Conservation (phyloP, 768 basidiomycete species). For the Leccinum uliginosum region DNA sequence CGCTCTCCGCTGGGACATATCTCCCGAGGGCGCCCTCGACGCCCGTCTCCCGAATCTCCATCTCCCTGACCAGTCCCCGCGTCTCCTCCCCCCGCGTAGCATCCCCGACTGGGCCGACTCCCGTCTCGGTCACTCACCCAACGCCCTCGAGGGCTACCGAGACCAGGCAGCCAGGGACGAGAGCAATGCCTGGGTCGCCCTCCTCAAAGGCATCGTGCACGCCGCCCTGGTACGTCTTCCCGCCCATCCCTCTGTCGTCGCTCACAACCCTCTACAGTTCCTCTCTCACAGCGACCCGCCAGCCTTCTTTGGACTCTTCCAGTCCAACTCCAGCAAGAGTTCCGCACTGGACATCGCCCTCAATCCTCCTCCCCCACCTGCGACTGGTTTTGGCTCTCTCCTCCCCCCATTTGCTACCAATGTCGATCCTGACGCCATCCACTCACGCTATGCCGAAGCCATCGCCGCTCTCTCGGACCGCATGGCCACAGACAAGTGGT, state of each 20-base stretch:
- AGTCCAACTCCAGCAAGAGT: conserved; percentile 28
- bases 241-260: background rate
- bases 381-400: conserved; percentile 62
- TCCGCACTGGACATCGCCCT: conserved; percentile 47
- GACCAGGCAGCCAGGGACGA: conserved; percentile 61
- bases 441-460: conserved; percentile 64
- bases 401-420: conserved; percentile 59
- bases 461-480: conserved; percentile 70
- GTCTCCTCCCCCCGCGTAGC: conserved; percentile 58
- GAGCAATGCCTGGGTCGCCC: conserved; percentile 76
- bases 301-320: conserved; percentile 40
- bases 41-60: conserved; percentile 69
- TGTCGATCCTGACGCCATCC: conserved; percentile 46
- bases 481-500: conserved; percentile 75
- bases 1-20: conserved; percentile 62
- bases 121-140: conserved; percentile 37
- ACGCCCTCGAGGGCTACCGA: conserved; percentile 62
- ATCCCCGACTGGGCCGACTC: conserved; percentile 76
- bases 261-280: conserved; percentile 33
- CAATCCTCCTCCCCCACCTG: conserved; percentile 62
- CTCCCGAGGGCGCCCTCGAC: conserved; percentile 65
- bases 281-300: conserved; percentile 45
- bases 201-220: conserved; percentile 75
- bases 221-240: conserved; percentile 58
- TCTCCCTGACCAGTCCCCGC: conserved; percentile 41